Conservation (phyloP, 768 basidiomycete genomes). For the Trichaptum fuscoviolaceum region DNA sequence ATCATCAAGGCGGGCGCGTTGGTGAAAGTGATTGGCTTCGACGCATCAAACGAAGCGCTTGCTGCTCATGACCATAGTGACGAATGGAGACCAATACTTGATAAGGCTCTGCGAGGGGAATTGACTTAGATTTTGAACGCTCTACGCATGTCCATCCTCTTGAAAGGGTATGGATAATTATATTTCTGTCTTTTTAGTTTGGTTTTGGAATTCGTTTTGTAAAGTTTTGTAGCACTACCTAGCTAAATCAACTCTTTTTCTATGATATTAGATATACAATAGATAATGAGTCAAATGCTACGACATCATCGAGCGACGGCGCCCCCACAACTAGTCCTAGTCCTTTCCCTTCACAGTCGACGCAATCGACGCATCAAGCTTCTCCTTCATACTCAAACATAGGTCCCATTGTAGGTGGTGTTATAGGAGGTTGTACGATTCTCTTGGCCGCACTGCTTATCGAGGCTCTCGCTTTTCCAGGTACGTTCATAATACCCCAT, state of each 20-base stretch:
- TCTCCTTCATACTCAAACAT: not conserved
- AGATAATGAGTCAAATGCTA: not conserved
- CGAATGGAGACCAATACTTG: too few relatives aligned
- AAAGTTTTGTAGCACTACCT: too few relatives aligned
- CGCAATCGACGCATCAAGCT: not conserved
- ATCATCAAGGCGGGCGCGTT: too few relatives aligned
- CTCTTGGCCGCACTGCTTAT: not conserved
- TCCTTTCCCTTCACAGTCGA: not conserved
- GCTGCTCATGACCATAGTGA: too few relatives aligned
- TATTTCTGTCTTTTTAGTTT: too few relatives aligned
- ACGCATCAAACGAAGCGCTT: too few relatives aligned
- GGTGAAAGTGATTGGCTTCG: too few relatives aligned
- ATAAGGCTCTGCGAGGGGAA: too few relatives aligned
- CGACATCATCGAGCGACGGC: not conserved
- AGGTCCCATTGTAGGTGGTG: not conserved
- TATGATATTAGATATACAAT: not conserved
- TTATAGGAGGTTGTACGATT: not conserved
- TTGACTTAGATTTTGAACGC: too few relatives aligned
- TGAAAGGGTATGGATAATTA: too few relatives aligned
- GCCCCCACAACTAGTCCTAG: not conserved
- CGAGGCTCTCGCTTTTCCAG: not conserved
- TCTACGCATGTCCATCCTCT: too few relatives aligned
- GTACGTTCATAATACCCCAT: not conserved
- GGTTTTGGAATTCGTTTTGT: too few relatives aligned
- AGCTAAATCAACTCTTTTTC: not conserved